Base-by-base conservation (phyloP, 768 basidiomycete genomes). In the Fibroporia radiculosa region DNA sequence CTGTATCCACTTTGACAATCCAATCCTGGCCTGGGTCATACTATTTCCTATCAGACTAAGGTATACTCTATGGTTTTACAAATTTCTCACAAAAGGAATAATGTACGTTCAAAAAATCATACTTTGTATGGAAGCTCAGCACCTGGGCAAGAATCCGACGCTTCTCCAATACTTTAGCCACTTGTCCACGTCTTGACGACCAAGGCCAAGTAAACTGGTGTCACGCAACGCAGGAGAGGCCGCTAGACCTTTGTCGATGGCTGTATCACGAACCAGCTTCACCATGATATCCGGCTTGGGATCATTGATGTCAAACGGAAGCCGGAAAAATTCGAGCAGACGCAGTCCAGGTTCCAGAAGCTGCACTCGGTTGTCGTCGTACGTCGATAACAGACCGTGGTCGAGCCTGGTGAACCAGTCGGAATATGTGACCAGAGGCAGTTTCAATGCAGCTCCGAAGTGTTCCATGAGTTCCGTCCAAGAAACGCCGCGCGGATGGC, bases 401-500 rank as follows among this genome's bases (percentile, higher is more conserved):
- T 46, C 45, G 32, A 70, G 45, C 5, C 43, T 22, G 2, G 48
- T 35, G 14, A 68, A 52, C 69, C 69, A 71, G 1, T 66, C 63
- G 0, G 19, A 41, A 20, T 62, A 65, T 0, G 68, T 55, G 6
- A 70, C 53, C 34, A 69, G 46, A 1, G 61, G 57, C 2, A 71
- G 40, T 2, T 38, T 39, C 52, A 40, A 49, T 37, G 7, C 37
- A 29, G 5, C 44, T 2, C 38, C 54, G 14, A 71, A 50, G 4
- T 44, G 45, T 0, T 12, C 28, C 2, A 71, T 62, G 28, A 69
- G 46, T 8, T 35, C 48, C 38, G 50, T 48, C 66, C 69, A 71
- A 1, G 55, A 31, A 1, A 60, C 48, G 3, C 66, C 61, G 4
- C 56, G 47, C 8, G 73, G 71, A 48, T 72, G 67, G 1, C 66